Evolutionary conservation across 768 basidiomycete genomes (phyloP), one percentile per base, ranked within the genome.

Genomic region (Amanita subjunquillea): DNA sequence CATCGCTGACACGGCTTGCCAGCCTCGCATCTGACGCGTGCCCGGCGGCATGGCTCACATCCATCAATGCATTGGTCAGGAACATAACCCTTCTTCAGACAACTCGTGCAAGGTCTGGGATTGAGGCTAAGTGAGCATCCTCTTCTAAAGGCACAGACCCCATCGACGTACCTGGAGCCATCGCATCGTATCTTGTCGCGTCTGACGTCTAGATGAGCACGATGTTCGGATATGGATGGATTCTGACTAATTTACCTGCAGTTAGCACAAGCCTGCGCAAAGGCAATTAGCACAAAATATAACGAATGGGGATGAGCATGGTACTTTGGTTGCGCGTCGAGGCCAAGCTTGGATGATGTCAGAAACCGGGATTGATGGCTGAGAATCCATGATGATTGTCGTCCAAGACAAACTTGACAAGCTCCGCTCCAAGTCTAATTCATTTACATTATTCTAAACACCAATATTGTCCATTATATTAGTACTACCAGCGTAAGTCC

Each of bases 151-250:
- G 20, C 30, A 47, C 17, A 48, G 36, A 40, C 34, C n/a, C 39
- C 23, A 17, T 43, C 43, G 34, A 56, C 70, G 43, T 60, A 80
- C 74, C 73, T 74, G 56, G 66, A 63, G 23, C 77, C 75, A 61
- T 82, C 77, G 63, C 80, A 83, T 54, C 79, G 75, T 54, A 78
- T 74, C 64, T 83, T 82, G 60, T 82, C 80, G 55, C 76, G 77
- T 59, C 80, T 82, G 60, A 46, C 25, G 54, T 41, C 44, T 50
- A 43, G 55, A 59, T 48, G 55, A 50, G 55, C 53, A 45, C 22
- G 52, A 36, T 45, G n/a, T 54, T 44, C 50, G 40, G 47, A 6
- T 51, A 44, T 45, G 55, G 50, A 46, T 34, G 27, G 17, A 48
- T 8, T 44, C 34, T 42, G 45, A 44, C 54, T 66, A 41, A 60